These are phyloP conservation scores for Neolentinus lepideus DNA, from an alignment of 1,284 basidiomycete genomes.

Conservation along the genomic window DNA sequence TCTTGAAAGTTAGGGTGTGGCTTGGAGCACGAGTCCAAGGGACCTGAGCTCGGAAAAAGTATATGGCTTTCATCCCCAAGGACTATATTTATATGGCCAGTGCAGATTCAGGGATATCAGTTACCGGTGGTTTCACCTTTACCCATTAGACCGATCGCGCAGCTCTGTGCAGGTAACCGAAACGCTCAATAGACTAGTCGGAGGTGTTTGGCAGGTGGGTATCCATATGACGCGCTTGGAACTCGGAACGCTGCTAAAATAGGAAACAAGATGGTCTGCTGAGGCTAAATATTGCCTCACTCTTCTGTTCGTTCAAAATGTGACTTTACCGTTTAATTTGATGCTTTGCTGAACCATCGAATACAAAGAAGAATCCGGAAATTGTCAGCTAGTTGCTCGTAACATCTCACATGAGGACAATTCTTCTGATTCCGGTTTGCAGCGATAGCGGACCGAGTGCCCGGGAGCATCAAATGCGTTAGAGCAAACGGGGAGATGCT, in stretches of 20 bases:
- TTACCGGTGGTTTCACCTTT: neutral
- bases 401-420: too few species aligned
- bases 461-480: too few species aligned
- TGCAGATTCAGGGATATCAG: neutral
- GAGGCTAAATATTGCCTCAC: neutral
- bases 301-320: neutral
- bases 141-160: neutral
- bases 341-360: too few species aligned
- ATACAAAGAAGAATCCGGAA: too few species aligned
- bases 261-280: neutral
- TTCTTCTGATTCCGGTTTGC: too few species aligned
- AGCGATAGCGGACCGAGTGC: too few species aligned
- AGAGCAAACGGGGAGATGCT: too few species aligned
- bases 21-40: neutral
- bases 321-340: too few species aligned
- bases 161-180: neutral
- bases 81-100: neutral
- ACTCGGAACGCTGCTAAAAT: neutral
- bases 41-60: neutral
- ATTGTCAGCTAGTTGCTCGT: too few species aligned
- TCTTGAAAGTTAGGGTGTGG: neutral
- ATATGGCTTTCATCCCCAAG: neutral
- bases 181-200: neutral
- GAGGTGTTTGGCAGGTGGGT: neutral
- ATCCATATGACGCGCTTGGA: neutral